These are phyloP conservation scores for Gautieria morchelliformis DNA, from an alignment of 768 basidiomycete species.

Conservation along the genomic window DNA sequence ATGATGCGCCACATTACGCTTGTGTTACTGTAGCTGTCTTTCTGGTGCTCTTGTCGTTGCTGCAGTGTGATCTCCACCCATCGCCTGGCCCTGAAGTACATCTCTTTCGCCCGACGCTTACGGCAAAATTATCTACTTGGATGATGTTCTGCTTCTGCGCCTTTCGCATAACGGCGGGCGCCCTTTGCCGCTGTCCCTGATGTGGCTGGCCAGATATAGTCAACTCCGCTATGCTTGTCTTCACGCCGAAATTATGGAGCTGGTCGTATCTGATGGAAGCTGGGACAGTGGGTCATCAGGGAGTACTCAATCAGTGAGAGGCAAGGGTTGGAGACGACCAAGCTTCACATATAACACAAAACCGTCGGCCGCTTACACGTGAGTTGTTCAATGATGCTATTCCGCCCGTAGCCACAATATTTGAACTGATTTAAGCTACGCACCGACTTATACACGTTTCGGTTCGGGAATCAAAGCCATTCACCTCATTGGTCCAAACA, in stretches of 20 bases:
- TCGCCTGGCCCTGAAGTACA: slow-evolving; percentile 68
- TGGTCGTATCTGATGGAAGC: slow-evolving; percentile 71
- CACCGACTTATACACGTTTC: slow-evolving; percentile 92
- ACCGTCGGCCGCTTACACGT: slow-evolving; percentile 95
- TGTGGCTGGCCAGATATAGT: slow-evolving; percentile 99
- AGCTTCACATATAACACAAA: slow-evolving; percentile 99
- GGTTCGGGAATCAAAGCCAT: slow-evolving; percentile 78
- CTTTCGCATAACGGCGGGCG: slow-evolving; percentile 61
- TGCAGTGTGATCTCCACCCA: slow-evolving; percentile 70
- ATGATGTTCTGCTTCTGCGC: slow-evolving; percentile 82
- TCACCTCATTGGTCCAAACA: slow-evolving; percentile 91
- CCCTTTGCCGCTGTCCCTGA: slow-evolving; percentile 93
- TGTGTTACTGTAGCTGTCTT: slow-evolving; percentile 85
- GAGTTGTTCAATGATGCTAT: slow-evolving; percentile 26
- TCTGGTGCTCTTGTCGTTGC: slow-evolving; percentile 85
- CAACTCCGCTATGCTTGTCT: slow-evolving; percentile 92
- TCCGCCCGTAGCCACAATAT: slow-evolving; percentile 4
- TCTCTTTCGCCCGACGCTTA: slow-evolving; percentile 85
- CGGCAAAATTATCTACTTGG: slow-evolving; percentile 80
- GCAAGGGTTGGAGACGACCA: slow-evolving; percentile 79
- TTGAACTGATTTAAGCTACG: slow-evolving; percentile 51
- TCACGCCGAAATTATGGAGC: slow-evolving; percentile 60
- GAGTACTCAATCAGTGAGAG: slow-evolving; percentile 91
- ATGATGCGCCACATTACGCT: slow-evolving; percentile 56
- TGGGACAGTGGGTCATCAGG: slow-evolving; percentile 99